These are phyloP conservation scores for Fraxinus velutina DNA, from an alignment of 305 asterid species.

Conservation along the genomic window DNA sequence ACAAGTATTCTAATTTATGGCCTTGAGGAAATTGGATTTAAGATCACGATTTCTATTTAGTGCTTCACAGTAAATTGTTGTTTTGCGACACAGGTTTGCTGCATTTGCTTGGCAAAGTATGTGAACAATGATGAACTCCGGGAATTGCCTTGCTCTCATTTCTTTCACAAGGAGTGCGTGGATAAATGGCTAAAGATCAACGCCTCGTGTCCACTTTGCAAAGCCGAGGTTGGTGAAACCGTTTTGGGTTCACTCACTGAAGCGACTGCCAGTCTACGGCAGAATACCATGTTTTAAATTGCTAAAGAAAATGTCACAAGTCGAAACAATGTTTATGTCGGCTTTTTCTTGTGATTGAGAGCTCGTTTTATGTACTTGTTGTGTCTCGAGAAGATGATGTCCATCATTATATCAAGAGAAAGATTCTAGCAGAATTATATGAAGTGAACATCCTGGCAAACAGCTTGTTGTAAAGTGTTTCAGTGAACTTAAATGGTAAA, in stretches of 20 bases:
- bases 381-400: not conserved
- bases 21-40: not conserved
- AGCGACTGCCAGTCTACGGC: slow-evolving; percentile 58
- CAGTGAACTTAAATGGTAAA: not conserved
- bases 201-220: slow-evolving; percentile 89
- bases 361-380: not conserved
- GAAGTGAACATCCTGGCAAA: not conserved
- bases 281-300: slow-evolving; percentile 26
- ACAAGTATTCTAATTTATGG: not conserved
- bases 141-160: slow-evolving; percentile 82
- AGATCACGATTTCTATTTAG: not conserved
- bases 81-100: slow-evolving; percentile 64
- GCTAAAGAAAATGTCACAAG: not conserved
- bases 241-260: slow-evolving; percentile 56
- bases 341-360: not conserved
- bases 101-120: slow-evolving; percentile 86
- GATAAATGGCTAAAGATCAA: slow-evolving; percentile 94
- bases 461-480: not conserved
- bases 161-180: slow-evolving; percentile 90
- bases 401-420: not conserved
- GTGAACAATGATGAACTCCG: slow-evolving; percentile 85
- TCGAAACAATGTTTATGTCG: not conserved
- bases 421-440: not conserved
- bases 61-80: not conserved
- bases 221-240: slow-evolving; percentile 84